phyloP scores from a whole-genome alignment of 257 asterid genomes.

The Solanum dulcamara region DNA sequence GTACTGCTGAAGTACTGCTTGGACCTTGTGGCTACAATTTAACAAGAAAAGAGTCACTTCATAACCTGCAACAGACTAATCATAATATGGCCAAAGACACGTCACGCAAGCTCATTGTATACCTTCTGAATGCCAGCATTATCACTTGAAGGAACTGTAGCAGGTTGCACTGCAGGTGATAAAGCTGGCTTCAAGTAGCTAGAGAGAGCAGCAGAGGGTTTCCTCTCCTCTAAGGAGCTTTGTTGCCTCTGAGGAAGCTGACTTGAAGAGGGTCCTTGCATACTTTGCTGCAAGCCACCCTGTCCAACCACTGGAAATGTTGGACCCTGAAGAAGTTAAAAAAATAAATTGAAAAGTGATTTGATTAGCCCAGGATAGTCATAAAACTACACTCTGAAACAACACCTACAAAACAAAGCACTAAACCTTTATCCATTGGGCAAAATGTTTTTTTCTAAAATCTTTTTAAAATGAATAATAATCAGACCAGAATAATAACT shows the following conservation, averaged over 20 bases:
- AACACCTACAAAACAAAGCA: background rate
- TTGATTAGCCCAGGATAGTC: background rate
- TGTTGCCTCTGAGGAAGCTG: slow-evolving; percentile 51
- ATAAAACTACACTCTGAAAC: background rate
- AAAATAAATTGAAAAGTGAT: background rate
- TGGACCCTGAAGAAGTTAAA: slow-evolving; percentile 10
- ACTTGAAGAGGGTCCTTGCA: slow-evolving; percentile 39
- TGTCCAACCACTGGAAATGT: slow-evolving; percentile 45
- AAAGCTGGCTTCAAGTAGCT: slow-evolving; percentile 50
- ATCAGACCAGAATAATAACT: background rate
- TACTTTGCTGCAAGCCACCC: slow-evolving; percentile 36
- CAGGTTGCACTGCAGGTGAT: slow-evolving; percentile 42
- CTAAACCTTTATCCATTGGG: background rate
- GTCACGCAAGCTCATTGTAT: slow-evolving; percentile 11
- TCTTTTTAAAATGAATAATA: background rate
- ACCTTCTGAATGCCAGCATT: slow-evolving; percentile 56
- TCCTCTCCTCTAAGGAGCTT: slow-evolving; percentile 64
- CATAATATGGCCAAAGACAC: background rate
- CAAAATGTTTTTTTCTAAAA: background rate
- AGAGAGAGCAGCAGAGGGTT: slow-evolving; percentile 27
- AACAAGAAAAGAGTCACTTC: slow-evolving; percentile 3
- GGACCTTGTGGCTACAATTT: slow-evolving; percentile 51
- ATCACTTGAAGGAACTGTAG: slow-evolving; percentile 39
- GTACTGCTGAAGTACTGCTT: slow-evolving; percentile 28
- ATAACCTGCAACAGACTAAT: background rate